Evolutionary conservation across 2,329 filamentous ascomycete genomes (phyloP).

Genomic region (Stagonosporopsis vannaccii): DNA sequence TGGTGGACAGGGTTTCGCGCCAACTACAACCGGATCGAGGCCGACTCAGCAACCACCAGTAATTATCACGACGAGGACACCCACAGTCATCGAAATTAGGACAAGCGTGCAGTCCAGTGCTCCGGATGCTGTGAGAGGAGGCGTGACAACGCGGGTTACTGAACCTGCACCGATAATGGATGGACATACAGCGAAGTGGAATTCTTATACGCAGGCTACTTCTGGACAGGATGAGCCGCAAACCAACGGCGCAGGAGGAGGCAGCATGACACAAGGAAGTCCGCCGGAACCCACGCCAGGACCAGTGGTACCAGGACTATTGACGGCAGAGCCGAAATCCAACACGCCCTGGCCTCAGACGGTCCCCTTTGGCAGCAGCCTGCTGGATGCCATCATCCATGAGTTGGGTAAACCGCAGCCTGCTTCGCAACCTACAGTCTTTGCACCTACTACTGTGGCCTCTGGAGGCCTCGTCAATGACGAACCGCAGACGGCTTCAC

Average conservation of each 20-base stretch:
- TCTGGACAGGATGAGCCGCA: background rate
- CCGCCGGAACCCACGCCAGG: background rate
- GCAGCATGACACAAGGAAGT: background rate
- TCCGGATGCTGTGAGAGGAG: background rate
- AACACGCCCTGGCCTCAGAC: background rate
- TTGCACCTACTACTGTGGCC: background rate
- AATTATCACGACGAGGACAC: slow-evolving; percentile 24
- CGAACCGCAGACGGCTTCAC: background rate
- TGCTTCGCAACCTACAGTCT: slow-evolving; percentile 12
- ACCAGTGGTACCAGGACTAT: background rate
- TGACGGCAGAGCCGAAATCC: background rate
- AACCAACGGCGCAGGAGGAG: background rate
- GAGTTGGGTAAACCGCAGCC: slow-evolving; percentile 20
- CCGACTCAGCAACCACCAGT: slow-evolving; percentile 9
- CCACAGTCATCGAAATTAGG: slow-evolving; percentile 25
- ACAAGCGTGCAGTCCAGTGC: slow-evolving; percentile 17
- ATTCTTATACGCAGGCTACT: background rate
- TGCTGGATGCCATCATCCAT: slow-evolving; percentile 29
- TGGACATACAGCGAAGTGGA: background rate
- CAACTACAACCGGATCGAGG: background rate
- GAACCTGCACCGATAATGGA: background rate
- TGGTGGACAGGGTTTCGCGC: background rate
- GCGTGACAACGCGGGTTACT: background rate
- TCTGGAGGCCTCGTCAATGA: background rate
- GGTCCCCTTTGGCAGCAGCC: slow-evolving; percentile 15